Evolutionary conservation across 805 yeast genomes (phyloP).

Genomic region (Komagataella ulmi): DNA sequence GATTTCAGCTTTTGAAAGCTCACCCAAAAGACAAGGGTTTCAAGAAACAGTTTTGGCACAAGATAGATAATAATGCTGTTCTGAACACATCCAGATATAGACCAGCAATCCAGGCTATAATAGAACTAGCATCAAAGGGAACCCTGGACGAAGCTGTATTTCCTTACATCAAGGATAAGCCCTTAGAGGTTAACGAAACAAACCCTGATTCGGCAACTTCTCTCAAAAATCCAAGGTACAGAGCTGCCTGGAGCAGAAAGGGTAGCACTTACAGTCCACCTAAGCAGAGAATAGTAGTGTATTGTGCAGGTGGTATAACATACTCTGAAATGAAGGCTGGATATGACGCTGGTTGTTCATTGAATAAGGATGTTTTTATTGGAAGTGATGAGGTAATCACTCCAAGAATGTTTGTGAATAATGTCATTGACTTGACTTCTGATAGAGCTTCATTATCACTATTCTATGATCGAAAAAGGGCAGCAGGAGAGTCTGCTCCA

Average conservation of each 20-base stretch:
- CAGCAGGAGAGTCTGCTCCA: conserved; percentile 20
- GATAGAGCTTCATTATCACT: conserved; percentile 29
- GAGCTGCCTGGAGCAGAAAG: conserved; percentile 46
- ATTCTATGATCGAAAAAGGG: conserved; percentile 16
- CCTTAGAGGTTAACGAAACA: conserved; percentile 23
- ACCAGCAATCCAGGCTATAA: conserved; percentile 52
- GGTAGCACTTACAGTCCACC: conserved; percentile 8
- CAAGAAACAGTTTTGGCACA: conserved; percentile 41
- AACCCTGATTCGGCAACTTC: conserved; percentile 27
- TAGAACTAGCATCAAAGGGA: conserved; percentile 36
- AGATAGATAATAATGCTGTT: conserved; percentile 33
- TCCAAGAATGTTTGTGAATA: conserved; percentile 27
- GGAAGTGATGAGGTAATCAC: conserved; percentile 71
- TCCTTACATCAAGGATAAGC: conserved; percentile 69
- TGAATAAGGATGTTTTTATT: conserved; percentile 61
- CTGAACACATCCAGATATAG: conserved; percentile 60
- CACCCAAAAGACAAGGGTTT: conserved; percentile 26
- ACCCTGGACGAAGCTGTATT: conserved; percentile 45
- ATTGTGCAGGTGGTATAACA: conserved; percentile 83
- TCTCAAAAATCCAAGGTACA: conserved; percentile 55
- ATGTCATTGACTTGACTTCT: conserved; percentile 21
- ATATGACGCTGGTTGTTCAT: conserved; percentile 48
- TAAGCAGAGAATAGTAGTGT: conserved; percentile 65
- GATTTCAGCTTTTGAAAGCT: conserved; percentile 21
- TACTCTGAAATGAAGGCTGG: conserved; percentile 68